Base-by-base conservation (phyloP, 148 eudicot species). In the Chenopodium formosanum region DNA sequence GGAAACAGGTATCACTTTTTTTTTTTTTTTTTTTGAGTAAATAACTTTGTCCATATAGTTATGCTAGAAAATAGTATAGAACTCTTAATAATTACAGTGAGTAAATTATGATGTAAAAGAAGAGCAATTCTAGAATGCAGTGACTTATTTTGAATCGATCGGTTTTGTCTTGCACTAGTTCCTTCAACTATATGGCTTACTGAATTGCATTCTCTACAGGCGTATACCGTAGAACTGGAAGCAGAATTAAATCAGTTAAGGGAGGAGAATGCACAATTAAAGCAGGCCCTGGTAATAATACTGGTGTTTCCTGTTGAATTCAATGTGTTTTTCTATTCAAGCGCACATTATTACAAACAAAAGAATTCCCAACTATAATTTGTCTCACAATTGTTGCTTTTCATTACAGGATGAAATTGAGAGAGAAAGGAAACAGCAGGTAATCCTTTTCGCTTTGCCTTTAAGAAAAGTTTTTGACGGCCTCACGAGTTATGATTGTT, bases 201-300 rank as follows among this genome's bases (percentile, higher is more conserved):
- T 69, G 34, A 31, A 69, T 46, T 60, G 53, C 13, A 20, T 47
- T 71, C 9, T 58, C 46, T 17, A 17, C 90, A 95, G 98, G 99
- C 99, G 17, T 94, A 94, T 79, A 94, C 97, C 0, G 94, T 94
- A 31, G 99, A 95, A 77, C 83, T 94, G 63, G 99, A 95, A 79
- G 99, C 94, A 20, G 97, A 95, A 74, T 66, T 91, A 83, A 89
- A 91, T 83, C 92, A 88, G 77, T 71, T 91, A 73, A 89, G 87
- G 79, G 92, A 89, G 66, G 94, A 91, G 76, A 91, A 91, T 71
- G 71, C 83, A 0, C 92, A 91, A 40, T 83, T 91, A 9, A 91
- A 84, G 70, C 90, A 88, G 16, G 85, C 90, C 74, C 58, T 88
- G 88, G 94, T 91, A 81, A 86, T 79, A 32, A 25, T 40, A 40